Evolutionary conservation across 1,284 basidiomycete species (phyloP), one percentile per base, ranked within the genome.

Genomic region (Pseudozyma hubeiensis): DNA sequence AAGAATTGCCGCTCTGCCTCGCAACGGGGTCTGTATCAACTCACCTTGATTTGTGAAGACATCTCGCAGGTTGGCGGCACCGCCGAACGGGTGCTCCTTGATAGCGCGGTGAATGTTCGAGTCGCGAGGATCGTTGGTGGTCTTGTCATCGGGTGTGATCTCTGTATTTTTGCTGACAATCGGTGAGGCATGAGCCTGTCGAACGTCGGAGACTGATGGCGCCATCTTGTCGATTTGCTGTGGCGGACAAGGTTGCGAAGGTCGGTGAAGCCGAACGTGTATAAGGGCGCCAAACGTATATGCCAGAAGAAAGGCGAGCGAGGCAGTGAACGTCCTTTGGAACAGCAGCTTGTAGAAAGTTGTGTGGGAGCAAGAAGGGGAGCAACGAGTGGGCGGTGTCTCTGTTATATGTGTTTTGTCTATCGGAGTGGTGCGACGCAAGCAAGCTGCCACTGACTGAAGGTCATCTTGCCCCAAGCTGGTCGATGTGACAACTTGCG

Each of bases 1-100:
- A 33, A 17, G 39, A 40, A 39, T 9, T 40, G 2, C n/a, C 59
- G 30, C 33, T n/a, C 9, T 19, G 34, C 14, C 35, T 13, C 7
- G n/a, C n/a, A 31, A 40, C 29, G 44, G 37, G 24, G 39, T 3
- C 14, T 29, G n/a, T 11, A 49, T 19, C n/a, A 9, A 79, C 79
- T 63, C 53, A 82, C 80, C 79, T 63, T 81, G 76, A 58, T 82
- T 82, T 19, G 79, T 78, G 58, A 78, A 81, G 48, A 71, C 50
- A 57, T 82, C 80, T 33, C 80, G 77, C 41, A 81, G 72, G 55
- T 67, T 68, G 34, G 75, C 80, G 53, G 75, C 66, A 40, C 80
- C 79, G 37, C 80, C 80, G 37, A 56, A 70, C 31, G 73, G 70
- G 60, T 80, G 78, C 17, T 62, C 45, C 16, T 55, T 48, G 39